Conservation (phyloP, 805 yeast species). For the Cyberlindnera petersonii region DNA sequence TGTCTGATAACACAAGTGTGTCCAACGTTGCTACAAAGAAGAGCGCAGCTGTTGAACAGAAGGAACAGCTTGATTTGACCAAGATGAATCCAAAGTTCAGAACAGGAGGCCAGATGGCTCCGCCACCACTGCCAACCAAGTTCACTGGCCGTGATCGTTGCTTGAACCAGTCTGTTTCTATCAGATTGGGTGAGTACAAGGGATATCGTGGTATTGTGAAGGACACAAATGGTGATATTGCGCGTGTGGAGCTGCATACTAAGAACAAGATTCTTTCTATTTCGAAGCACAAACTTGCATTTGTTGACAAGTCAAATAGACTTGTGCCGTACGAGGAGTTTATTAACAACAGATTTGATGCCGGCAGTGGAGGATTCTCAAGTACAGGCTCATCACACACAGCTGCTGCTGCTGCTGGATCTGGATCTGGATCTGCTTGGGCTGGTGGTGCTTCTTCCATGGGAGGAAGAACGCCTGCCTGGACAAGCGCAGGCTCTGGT, state of each 20-base stretch:
- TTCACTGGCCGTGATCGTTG: conserved; percentile 78
- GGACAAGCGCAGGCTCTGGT: conserved; percentile 39
- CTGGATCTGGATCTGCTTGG: conserved; percentile 17
- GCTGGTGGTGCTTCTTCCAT: conserved; percentile 20
- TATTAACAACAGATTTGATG: conserved; percentile 44
- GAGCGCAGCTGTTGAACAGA: conserved; percentile 42
- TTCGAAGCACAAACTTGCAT: conserved; percentile 72
- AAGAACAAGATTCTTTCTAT: conserved; percentile 85
- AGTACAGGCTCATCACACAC: conserved; percentile 4
- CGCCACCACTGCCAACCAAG: conserved; percentile 57
- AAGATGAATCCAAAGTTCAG: conserved; percentile 81
- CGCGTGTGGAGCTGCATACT: conserved; percentile 91
- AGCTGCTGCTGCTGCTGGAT: conserved; percentile 16
- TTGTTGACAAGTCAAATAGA: conserved; percentile 62
- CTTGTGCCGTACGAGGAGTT: conserved; percentile 78
- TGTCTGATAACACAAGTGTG: conserved; percentile 68
- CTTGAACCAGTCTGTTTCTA: conserved; percentile 77
- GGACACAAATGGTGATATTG: conserved; percentile 88
- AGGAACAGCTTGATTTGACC: conserved; percentile 59
- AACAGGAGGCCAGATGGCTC: conserved; percentile 43
- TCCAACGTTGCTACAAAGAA: conserved; percentile 84
- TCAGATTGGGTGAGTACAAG: conserved; percentile 88
- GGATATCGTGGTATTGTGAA: conserved; percentile 91
- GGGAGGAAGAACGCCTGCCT: conserved; percentile 43
- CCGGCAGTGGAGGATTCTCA: conserved; percentile 10